Evolutionary conservation across 2,329 filamentous ascomycete species (phyloP), one percentile per base, ranked within the genome.

Genomic region (Colletotrichum higginsianum): DNA sequence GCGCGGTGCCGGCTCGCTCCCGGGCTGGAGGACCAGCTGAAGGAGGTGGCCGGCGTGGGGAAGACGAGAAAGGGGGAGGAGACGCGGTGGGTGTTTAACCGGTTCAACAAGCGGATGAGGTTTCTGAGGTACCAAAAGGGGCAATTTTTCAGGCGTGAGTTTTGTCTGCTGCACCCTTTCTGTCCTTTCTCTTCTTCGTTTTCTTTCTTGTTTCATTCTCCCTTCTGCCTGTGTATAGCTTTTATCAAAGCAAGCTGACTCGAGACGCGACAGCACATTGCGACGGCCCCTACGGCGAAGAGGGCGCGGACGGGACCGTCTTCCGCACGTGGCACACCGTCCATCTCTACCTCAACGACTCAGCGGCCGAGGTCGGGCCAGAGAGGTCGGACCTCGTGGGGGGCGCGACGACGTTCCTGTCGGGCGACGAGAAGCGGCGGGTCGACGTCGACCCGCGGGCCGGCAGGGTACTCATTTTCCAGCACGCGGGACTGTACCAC

Each of bases 101-200:
- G 91, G 12, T 79, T 94, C 52, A 96, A 96, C 79, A 89, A 94
- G 78, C 83, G 93, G 46, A 87, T 95, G 87, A 84, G 94, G 38
- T 95, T 95, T 76, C 82, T 97, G 61, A 91, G 89, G 77, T 96
- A 96, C 78, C 86, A 86, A 0, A 82, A 85, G 0, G 93, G 93
- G 0, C 90, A 95, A 76, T 96, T 91, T 78, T 96, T 97, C 76
- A 87, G 86, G 72, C 86, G 84, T 85, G 67, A 78, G 83, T 78
- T 50, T 64, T 49, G 80, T 82, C 9, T 8, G 30, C 30, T 8
- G 8, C 30, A 30, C 6, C 42, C 7, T 18, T 9, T 30, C 9
- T 7, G 16, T 44, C 9, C 47, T 7, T 55, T 53, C 47, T n/a
- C n/a, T 9, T 9, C 30, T 30, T 30, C 9, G 1, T 30, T 30